phyloP scores from a whole-genome alignment of 371 early-diverging fungal species.

The Mucor circinelloides region DNA sequence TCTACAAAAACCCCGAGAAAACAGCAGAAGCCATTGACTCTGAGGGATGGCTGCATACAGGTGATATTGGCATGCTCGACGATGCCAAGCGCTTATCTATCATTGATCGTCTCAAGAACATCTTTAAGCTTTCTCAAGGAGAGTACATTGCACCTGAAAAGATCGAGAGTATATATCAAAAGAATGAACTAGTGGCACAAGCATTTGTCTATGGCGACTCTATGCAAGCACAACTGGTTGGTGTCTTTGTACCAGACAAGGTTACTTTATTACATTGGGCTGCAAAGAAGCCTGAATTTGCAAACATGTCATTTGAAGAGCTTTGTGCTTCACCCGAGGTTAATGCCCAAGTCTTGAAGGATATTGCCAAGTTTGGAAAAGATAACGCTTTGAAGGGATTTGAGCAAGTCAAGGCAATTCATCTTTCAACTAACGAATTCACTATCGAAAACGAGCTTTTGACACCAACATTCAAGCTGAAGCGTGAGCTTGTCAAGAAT shows the following conservation, averaged over 20 bases:
- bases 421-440: constrained; percentile 72
- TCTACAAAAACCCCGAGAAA: constrained; percentile 71
- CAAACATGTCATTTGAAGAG: constrained; percentile 39
- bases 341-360: constrained; percentile 54
- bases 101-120: constrained; percentile 83
- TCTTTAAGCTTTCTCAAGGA: constrained; percentile 72
- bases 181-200: constrained; percentile 66
- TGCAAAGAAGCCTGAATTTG: constrained; percentile 24
- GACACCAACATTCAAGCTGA: constrained; percentile 85
- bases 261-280: constrained; percentile 53
- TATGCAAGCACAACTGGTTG: constrained; percentile 79
- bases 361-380: constrained; percentile 60
- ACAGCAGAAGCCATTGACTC: constrained; percentile 75
- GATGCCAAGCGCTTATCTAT: constrained; percentile 66
- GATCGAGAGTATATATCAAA: constrained; percentile 79
- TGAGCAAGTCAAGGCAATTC: constrained; percentile 76
- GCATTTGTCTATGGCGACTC: constrained; percentile 93
- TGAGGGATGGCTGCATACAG: constrained; percentile 91
- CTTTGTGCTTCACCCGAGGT: constrained; percentile 60
- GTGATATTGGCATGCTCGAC: constrained; percentile 88
- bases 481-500: constrained; percentile 70
- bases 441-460: constrained; percentile 81
- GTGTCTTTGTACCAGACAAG: constrained; percentile 79
- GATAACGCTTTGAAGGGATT: constrained; percentile 79
- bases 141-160: constrained; percentile 99